Evolutionary conservation across 2,329 filamentous ascomycete genomes (phyloP).

Genomic region (Neurospora sp.): DNA sequence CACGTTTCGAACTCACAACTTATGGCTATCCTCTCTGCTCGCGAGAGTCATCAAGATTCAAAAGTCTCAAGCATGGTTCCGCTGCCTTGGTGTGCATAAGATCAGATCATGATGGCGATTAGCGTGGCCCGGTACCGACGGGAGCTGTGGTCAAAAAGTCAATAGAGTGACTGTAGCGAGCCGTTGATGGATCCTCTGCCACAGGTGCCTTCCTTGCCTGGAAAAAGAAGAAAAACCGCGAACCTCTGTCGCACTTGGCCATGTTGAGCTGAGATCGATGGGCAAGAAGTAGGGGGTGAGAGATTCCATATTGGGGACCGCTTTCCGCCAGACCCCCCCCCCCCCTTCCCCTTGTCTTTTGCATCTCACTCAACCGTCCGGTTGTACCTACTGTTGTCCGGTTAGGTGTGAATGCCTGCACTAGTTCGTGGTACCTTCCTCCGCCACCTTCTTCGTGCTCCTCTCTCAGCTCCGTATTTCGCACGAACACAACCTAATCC

Average conservation of each 20-base stretch:
- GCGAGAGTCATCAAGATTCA: neutral
- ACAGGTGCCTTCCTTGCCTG: neutral
- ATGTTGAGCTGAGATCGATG: neutral
- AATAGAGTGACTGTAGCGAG: neutral
- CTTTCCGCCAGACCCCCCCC: neutral
- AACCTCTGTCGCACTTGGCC: neutral
- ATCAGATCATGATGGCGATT: neutral
- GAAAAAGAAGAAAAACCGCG: neutral
- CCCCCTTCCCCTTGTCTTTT: neutral
- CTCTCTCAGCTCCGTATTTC: neutral
- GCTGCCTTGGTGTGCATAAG: neutral
- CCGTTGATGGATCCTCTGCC: neutral
- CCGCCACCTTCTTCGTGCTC: neutral
- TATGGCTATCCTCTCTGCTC: neutral
- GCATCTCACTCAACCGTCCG: neutral
- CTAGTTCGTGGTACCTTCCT: neutral
- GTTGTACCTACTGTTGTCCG: neutral
- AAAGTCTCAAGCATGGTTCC: neutral
- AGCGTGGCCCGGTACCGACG: neutral
- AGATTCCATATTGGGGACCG: neutral
- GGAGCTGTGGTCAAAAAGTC: neutral
- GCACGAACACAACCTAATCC: neutral
- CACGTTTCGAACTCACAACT: neutral
- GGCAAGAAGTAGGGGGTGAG: neutral
- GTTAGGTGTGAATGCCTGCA: neutral